A percentile compares a stretch with the other conserved stretches of the same genome.
Evolutionary conservation across 2,329 filamentous ascomycete genomes (phyloP).

Genomic region (Lasiodiplodia hormozganensis): DNA sequence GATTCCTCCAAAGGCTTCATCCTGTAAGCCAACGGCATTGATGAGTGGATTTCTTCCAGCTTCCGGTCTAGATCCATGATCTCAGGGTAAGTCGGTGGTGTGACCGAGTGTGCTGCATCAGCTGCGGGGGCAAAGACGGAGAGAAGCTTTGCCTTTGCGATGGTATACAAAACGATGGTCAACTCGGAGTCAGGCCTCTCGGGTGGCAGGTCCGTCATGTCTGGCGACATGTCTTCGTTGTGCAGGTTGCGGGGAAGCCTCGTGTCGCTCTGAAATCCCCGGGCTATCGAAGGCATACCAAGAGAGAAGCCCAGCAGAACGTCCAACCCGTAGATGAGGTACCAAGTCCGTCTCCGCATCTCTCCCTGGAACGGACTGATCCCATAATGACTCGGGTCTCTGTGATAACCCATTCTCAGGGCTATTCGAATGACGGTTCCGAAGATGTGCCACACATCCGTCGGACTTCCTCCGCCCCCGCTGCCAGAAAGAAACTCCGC

Average conservation of each 20-base stretch:
- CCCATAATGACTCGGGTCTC: conserved; percentile 53
- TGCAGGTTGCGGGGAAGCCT: conserved; percentile 52
- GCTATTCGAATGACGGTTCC: conserved; percentile 50
- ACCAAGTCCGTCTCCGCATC: conserved; percentile 56
- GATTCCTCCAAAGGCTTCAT: conserved; percentile 49
- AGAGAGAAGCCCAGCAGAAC: conserved; percentile 56
- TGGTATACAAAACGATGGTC: conserved; percentile 27
- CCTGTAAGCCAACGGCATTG: conserved; percentile 46
- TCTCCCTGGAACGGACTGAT: conserved; percentile 53
- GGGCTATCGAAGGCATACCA: conserved; percentile 58
- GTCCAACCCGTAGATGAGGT: conserved; percentile 53
- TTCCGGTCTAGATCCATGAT: conserved; percentile 47
- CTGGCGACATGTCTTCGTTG: conserved; percentile 52
- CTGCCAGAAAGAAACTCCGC: conserved; percentile 38
- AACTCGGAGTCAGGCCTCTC: conserved; percentile 30
- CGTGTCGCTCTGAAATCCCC: conserved; percentile 51
- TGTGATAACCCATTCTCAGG: conserved; percentile 54
- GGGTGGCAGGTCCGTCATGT: conserved; percentile 44
- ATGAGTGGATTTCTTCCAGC: conserved; percentile 43
- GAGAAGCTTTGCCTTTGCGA: conserved; percentile 29
- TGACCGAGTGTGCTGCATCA: conserved; percentile 47
- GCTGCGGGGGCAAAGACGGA: conserved; percentile 37
- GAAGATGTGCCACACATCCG: conserved; percentile 51
- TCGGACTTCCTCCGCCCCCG: conserved; percentile 38
- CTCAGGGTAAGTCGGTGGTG: conserved; percentile 44